Percentiles rank a stretch among this genome's conserved stretches.
phyloP scores from a whole-genome alignment of 2,329 filamentous ascomycete genomes.

The Ophiocordyceps camponoti-saundersi region DNA sequence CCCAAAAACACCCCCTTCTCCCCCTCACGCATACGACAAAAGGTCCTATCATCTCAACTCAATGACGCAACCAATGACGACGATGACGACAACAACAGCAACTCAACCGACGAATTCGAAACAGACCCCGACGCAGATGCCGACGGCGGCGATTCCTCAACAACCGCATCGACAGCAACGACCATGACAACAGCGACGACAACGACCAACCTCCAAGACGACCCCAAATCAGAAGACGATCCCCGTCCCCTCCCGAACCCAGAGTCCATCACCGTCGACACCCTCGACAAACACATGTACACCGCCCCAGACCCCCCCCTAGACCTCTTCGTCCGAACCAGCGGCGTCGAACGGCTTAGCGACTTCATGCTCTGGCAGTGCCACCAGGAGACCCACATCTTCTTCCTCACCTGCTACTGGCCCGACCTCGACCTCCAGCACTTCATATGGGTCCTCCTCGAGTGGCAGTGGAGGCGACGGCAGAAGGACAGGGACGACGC shows the following conservation, averaged over 20 bases:
- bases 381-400: conserved; percentile 79
- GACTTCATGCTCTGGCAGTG: conserved; percentile 99
- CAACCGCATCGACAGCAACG: conserved; percentile 25
- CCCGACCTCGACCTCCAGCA: conserved; percentile 90
- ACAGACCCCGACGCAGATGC: conserved; percentile 21
- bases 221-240: conserved; percentile 24
- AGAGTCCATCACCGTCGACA: conserved; percentile 72
- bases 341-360: conserved; percentile 78
- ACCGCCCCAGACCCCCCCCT: conserved; percentile 73
- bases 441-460: conserved; percentile 79
- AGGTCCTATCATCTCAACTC: conserved; percentile 55
- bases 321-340: conserved; percentile 82
- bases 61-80: conserved; percentile 31
- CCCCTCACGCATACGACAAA: conserved; percentile 71
- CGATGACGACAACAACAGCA: conserved; percentile 20
- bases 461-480: conserved; percentile 63
- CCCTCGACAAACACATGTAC: conserved; percentile 73
- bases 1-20: conserved; percentile 61
- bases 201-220: conserved; percentile 23
- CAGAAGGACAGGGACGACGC: conserved; percentile 33
- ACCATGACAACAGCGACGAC: too few species aligned
- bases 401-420: conserved; percentile 86
- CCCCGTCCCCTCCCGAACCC: conserved; percentile 45
- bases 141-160: conserved; percentile 40
- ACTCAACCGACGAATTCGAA: conserved; percentile 7